phyloP scores from a whole-genome alignment of 73 alveolate genomes.

The Tetrahymena thermophila region DNA sequence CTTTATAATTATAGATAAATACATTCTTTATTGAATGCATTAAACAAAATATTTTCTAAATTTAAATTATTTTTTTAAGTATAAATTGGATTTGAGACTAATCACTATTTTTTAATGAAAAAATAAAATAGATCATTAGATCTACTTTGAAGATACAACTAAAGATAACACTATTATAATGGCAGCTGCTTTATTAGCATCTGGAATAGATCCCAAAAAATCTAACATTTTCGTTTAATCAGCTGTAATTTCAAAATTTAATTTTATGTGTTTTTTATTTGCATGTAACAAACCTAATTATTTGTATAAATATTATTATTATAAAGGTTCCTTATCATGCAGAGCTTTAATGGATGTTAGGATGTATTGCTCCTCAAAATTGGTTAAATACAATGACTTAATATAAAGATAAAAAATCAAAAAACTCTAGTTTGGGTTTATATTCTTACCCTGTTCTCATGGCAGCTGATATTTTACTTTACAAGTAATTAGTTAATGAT shows the following conservation, averaged over 20 bases:
- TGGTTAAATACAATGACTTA: slow-evolving; percentile 86
- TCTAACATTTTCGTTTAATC: slow-evolving; percentile 59
- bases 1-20: no score
- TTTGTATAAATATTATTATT: not conserved
- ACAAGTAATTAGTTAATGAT: slow-evolving; percentile 34
- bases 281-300: not conserved
- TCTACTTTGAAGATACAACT: slow-evolving; percentile 27
- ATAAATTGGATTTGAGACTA: not conserved
- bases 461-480: slow-evolving; percentile 87
- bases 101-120: not conserved
- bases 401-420: slow-evolving; percentile 71
- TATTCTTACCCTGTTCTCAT: slow-evolving; percentile 75
- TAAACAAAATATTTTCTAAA: no score
- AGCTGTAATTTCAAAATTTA: not conserved
- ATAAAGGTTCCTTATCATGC: slow-evolving; percentile 69
- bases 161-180: slow-evolving; percentile 50
- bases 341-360: slow-evolving; percentile 74
- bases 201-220: slow-evolving; percentile 68
- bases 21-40: no score
- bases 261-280: not conserved
- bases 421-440: slow-evolving; percentile 55
- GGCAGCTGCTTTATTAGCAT: slow-evolving; percentile 76
- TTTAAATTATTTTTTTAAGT: no score
- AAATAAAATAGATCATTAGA: slow-evolving; percentile 3
- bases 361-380: slow-evolving; percentile 74